Conservation (phyloP, 176 grass and related monocot species). For the Aegilops bicornis region DNA sequence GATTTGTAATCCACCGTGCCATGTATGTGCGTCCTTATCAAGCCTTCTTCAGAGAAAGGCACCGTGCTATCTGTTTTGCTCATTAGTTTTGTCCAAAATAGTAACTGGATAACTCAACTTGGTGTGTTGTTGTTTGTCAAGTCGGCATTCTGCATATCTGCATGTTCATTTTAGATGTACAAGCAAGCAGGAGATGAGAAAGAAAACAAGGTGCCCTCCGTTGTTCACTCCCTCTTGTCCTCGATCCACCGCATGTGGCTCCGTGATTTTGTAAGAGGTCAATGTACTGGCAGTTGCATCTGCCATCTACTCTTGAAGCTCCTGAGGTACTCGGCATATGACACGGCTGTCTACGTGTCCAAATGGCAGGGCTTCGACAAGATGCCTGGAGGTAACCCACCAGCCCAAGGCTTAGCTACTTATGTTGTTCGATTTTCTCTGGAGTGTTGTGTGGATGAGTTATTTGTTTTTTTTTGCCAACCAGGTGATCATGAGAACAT, state of each 20-base stretch:
- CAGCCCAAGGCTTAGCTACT: no score
- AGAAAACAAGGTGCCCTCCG: no score
- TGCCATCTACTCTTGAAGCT: constrained; percentile 64
- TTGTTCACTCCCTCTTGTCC: no score
- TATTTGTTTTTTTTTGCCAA: constrained; percentile 4
- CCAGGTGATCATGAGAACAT: constrained; percentile 91
- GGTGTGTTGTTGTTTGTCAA: not conserved
- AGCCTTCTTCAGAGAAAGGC: not conserved
- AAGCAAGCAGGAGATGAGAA: no score
- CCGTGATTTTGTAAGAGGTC: not conserved
- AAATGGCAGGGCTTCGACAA: constrained; percentile 62
- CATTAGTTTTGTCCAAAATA: not conserved
- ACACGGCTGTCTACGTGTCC: constrained; percentile 65
- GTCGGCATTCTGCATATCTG: not conserved
- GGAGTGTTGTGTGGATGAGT: not conserved
- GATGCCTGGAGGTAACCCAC: no score
- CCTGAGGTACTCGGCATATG: constrained; percentile 67
- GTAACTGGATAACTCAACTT: not conserved
- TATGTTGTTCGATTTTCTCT: not conserved
- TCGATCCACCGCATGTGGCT: no score
- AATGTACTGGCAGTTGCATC: constrained; percentile 76
- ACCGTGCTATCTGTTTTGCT: not conserved
- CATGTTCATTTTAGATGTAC: not conserved
- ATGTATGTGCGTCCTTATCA: not conserved
- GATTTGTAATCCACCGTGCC: no score